Conservation (phyloP, 352 stramenopile species). For the Lagenidium sp. region DNA sequence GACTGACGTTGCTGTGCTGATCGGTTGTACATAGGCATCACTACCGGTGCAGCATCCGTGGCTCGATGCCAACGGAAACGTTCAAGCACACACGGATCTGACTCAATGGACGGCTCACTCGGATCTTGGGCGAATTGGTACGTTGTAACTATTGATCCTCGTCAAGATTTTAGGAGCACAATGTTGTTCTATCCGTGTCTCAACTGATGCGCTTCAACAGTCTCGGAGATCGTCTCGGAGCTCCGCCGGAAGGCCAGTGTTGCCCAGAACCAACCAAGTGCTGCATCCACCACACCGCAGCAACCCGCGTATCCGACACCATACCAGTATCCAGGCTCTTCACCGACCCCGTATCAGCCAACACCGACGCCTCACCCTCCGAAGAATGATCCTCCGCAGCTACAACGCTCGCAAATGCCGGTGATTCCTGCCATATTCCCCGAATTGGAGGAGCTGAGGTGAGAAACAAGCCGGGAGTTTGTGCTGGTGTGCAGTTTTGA, state of each 20-base stretch:
- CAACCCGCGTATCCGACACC: slow-evolving; percentile 5
- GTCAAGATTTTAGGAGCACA: too few species aligned
- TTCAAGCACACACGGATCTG: slow-evolving; percentile 59
- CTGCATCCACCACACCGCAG: slow-evolving; percentile 1
- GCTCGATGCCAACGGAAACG: slow-evolving; percentile 61
- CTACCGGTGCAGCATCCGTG: slow-evolving; percentile 65
- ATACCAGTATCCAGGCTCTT: slow-evolving; percentile 17
- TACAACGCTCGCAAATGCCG: slow-evolving; percentile 67
- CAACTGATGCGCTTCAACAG: too few species aligned
- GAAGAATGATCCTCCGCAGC: slow-evolving; percentile 20
- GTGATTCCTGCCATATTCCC: slow-evolving; percentile 65
- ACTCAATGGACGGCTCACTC: slow-evolving; percentile 80
- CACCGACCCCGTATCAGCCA: slow-evolving; percentile 12
- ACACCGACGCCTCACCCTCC: slow-evolving; percentile 22
- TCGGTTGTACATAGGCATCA: slow-evolving; percentile 27
- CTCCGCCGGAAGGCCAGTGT: slow-evolving; percentile 22
- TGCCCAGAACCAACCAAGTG: slow-evolving; percentile 3
- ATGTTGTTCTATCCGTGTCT: not conserved
- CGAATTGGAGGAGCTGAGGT: slow-evolving; percentile 73
- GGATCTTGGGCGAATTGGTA: slow-evolving; percentile 68
- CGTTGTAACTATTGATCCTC: too few species aligned
- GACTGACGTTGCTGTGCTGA: not conserved
- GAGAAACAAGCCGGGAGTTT: slow-evolving; percentile 9
- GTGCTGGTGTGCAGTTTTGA: not conserved
- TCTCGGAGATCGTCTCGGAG: slow-evolving; percentile 62